A percentile compares a stretch with the other conserved stretches of the same genome.
phyloP scores from a whole-genome alignment of 1,139 yeast genomes.

The Pichia sp. region DNA sequence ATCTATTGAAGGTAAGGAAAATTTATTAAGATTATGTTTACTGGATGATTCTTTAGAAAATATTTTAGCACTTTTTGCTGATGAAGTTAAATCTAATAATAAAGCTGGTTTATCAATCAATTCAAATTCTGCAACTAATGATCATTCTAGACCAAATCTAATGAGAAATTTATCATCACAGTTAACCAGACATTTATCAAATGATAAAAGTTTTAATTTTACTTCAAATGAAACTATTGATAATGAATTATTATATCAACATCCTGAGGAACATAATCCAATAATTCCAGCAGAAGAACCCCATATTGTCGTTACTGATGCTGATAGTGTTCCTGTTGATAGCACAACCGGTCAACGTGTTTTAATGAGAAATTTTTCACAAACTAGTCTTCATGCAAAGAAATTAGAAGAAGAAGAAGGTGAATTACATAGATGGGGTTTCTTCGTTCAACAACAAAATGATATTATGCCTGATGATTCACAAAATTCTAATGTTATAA shows the following conservation, averaged over 20 bases:
- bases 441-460: conserved; percentile 57
- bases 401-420: conserved; percentile 88
- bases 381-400: conserved; percentile 61
- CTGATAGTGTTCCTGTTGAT: conserved; percentile 55
- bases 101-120: background rate
- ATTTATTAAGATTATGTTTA: conserved; percentile 58
- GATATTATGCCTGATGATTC: conserved; percentile 34
- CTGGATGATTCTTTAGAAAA: conserved; percentile 66
- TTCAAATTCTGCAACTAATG: background rate
- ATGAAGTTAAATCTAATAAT: conserved; percentile 14
- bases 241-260: conserved; percentile 34
- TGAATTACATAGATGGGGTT: conserved; percentile 79
- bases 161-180: conserved; percentile 25
- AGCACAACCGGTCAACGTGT: conserved; percentile 67
- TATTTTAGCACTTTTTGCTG: conserved; percentile 55
- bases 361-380: conserved; percentile 55
- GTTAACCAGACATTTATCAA: conserved; percentile 39
- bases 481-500: conserved; percentile 5
- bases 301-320: conserved; percentile 62
- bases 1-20: conserved; percentile 65
- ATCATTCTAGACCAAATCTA: conserved; percentile 20
- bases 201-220: conserved; percentile 45
- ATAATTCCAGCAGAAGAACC: conserved; percentile 35
- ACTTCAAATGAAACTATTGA: conserved; percentile 41
- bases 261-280: conserved; percentile 10